Conservation (phyloP, 331 rosid species). For the Arachis monticola region DNA sequence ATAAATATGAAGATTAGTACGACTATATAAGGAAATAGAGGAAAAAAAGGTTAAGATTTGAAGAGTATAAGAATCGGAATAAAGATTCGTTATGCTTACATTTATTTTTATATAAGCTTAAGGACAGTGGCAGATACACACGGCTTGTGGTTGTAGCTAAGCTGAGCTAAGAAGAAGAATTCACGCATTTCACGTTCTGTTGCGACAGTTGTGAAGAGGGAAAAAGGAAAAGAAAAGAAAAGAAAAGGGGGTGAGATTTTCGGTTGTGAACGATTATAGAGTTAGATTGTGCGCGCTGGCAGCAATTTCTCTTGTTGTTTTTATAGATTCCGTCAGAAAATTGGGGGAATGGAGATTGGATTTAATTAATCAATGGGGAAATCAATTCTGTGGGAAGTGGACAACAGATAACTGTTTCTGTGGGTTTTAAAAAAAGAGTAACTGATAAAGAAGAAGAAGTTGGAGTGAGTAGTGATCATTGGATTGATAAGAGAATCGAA, state of each 20-base stretch:
- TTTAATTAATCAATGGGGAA: background rate
- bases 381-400: background rate
- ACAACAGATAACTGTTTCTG: constrained; percentile 6
- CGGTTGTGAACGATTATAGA: background rate
- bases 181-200: constrained; percentile 50
- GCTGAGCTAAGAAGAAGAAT: background rate
- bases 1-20: too few species aligned
- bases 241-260: background rate
- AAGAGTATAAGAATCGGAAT: background rate
- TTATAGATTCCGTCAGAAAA: background rate
- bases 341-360: background rate
- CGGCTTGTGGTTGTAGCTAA: background rate
- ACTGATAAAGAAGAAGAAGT: background rate
- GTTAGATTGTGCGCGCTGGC: too few species aligned
- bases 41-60: background rate
- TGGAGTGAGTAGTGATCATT: background rate
- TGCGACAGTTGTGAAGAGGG: background rate
- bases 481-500: background rate
- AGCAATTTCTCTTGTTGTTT: background rate
- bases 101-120: background rate
- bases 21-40: too few species aligned
- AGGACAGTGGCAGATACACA: background rate
- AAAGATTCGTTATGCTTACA: background rate
- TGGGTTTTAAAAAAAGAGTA: background rate
- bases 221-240: too few species aligned